A percentile compares a stretch with the other conserved stretches of the same genome.
These are phyloP conservation scores for Suillus hirtellus DNA, from an alignment of 768 basidiomycete genomes.

Conservation along the genomic window DNA sequence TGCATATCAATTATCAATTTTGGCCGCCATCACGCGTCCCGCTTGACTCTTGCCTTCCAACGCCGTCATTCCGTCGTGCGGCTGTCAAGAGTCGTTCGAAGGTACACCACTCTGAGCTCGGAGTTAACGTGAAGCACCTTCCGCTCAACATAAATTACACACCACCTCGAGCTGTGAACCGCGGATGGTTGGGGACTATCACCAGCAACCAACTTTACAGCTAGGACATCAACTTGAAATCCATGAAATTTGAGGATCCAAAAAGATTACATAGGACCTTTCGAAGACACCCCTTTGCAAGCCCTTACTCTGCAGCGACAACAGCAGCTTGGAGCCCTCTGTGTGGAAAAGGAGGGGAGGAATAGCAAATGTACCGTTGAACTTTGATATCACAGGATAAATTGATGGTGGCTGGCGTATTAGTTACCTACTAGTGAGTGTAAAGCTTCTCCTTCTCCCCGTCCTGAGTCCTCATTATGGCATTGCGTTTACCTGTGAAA, in stretches of 20 bases:
- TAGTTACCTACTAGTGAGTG: neutral
- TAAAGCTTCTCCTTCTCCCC: neutral
- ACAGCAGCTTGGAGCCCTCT: constrained; percentile 84
- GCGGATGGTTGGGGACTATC: neutral
- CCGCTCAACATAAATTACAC: neutral
- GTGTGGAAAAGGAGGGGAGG: constrained; percentile 8
- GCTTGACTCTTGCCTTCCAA: neutral
- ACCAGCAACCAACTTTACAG: neutral
- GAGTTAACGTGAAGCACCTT: neutral
- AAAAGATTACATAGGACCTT: neutral
- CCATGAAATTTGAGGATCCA: neutral
- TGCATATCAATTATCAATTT: neutral
- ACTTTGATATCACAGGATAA: neutral
- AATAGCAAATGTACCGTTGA: neutral
- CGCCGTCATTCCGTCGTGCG: neutral
- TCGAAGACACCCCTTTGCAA: neutral
- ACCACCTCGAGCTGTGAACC: neutral
- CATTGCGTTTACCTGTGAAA: neutral
- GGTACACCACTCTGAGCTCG: neutral
- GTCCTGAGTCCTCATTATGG: neutral
- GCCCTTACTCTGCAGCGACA: constrained; percentile 71
- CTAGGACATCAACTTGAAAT: neutral
- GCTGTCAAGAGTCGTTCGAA: neutral
- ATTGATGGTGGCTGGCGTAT: neutral
- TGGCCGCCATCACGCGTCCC: neutral